Evolutionary conservation across 768 basidiomycete genomes (phyloP), one percentile per base, ranked within the genome.

Genomic region (Antrodiella citrinella): DNA sequence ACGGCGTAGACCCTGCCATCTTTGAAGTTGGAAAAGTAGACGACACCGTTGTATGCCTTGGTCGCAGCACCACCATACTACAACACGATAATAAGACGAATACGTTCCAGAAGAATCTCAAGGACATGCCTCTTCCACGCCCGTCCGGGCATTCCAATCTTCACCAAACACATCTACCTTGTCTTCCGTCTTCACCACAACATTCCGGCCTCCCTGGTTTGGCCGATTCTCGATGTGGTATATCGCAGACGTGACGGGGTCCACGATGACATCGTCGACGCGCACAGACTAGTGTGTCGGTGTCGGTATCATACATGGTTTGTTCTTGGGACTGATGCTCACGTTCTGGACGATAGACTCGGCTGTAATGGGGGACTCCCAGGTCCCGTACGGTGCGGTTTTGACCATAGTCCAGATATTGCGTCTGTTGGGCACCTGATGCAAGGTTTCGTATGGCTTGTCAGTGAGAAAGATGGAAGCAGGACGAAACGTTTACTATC

Each of bases 11-110:
- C 69, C 10, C 78, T 67, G 1, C 74, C 73, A 61, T 82, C 80
- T 11, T 47, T 48, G 24, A 72, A 64, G 60, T 82, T 69, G 3
- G 82, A 82, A 61, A 86, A 88, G 64, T 81, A 81, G 5, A 77
- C 64, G 10, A 68, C 63, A 4, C 71, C 74, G 38, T 68, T 69
- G 51, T 76, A 65, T 1, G 78, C 78, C 18, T 76, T 70, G 1
- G 79, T 80, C 1, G 81, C 67, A 2, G 72, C 78, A 11, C 87
- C 87, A 0, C 87, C 86, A 47, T 87, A 87, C 61, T 60, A 20
- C 7, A 35, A 15, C n/a, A n/a, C n/a, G n/a, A n/a, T n/a, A n/a
- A n/a, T n/a, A n/a, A n/a, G n/a, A n/a, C n/a, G n/a, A 11, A 11
- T 44, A 44, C 13, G 11, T 3, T 13, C 9, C 13, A 19, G 7